Conservation (phyloP, 2,329 filamentous ascomycete genomes). For the Colletotrichum eremochloae region DNA sequence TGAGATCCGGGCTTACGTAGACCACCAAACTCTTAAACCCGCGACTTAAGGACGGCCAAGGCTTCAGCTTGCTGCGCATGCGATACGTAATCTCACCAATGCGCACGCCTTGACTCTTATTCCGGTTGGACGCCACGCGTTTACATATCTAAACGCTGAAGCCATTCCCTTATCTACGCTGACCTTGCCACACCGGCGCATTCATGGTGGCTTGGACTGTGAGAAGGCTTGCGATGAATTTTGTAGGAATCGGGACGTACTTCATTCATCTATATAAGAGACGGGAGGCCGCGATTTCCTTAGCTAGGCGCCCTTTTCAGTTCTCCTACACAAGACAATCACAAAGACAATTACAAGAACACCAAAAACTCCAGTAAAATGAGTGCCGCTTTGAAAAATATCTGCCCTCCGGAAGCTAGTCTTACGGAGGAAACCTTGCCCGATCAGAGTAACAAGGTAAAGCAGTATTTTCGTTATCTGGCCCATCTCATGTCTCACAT, state of each 20-base stretch:
- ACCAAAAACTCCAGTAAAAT: background rate
- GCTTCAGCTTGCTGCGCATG: background rate
- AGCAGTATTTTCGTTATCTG: too few relatives aligned
- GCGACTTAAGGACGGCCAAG: background rate
- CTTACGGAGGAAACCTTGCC: slow-evolving; percentile 21
- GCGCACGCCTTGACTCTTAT: background rate
- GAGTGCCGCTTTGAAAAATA: background rate
- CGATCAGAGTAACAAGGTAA: slow-evolving; percentile 24
- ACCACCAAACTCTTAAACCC: background rate
- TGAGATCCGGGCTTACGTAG: background rate
- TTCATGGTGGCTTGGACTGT: too few relatives aligned
- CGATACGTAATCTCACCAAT: background rate
- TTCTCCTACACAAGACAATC: too few relatives aligned
- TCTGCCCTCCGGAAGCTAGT: slow-evolving; percentile 3
- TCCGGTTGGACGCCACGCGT: background rate
- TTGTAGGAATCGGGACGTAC: background rate
- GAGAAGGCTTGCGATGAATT: background rate
- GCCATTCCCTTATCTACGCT: background rate
- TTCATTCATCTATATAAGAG: background rate
- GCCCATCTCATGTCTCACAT: background rate
- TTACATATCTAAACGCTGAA: background rate
- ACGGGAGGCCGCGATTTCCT: too few relatives aligned
- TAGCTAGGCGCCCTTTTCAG: too few relatives aligned
- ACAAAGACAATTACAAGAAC: background rate
- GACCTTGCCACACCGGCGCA: background rate